Evolutionary conservation across 2,329 filamentous ascomycete species (phyloP), one percentile per base, ranked within the genome.

Genomic region (Fusarium sp.): DNA sequence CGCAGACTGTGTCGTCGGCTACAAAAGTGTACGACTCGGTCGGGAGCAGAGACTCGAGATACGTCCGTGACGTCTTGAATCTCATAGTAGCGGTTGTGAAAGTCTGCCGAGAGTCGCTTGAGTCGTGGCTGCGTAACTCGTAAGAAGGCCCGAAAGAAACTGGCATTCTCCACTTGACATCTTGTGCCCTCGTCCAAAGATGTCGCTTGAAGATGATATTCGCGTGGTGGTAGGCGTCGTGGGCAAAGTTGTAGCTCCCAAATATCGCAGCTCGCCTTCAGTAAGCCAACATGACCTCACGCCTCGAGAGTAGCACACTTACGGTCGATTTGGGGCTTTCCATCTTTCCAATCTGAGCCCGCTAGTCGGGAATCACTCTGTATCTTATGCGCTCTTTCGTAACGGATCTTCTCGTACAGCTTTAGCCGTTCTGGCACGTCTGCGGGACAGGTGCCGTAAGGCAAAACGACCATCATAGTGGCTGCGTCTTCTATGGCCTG

Each of bases 401-500:
- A 84, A 4, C 90, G 81, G 65, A 86, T 85, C 29, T 84, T 78
- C 61, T 90, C 80, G 73, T 90, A 91, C 0, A 91, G 78, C 62
- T 81, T 80, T 6, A 92, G 78, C 1, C 89, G 82, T 20, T 86
- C 84, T 0, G 84, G 78, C 0, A 91, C 79, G 0, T 88, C 84
- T 0, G 79, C 76, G 0, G 77, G 67, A 0, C 73, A 59, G 0
- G 84, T 84, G 0, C 83, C 83, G 0, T 69, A 67, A 0, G 84
- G 83, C 0, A 92, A 79, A 16, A 92, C 81, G 3, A 85, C 83
- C 1, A 82, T 83, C 0, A 92, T 75, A 0, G 88, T 83, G 0
- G 85, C 86, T 0, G 85, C 89, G 68, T 92, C 90, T 76, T 92
- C 89, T 36, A 92, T 90, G 0, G 90, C 90, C 69, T 86, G 88